Base-by-base conservation (phyloP, 805 yeast genomes). In the Tetrapisispora iriomotensis region DNA sequence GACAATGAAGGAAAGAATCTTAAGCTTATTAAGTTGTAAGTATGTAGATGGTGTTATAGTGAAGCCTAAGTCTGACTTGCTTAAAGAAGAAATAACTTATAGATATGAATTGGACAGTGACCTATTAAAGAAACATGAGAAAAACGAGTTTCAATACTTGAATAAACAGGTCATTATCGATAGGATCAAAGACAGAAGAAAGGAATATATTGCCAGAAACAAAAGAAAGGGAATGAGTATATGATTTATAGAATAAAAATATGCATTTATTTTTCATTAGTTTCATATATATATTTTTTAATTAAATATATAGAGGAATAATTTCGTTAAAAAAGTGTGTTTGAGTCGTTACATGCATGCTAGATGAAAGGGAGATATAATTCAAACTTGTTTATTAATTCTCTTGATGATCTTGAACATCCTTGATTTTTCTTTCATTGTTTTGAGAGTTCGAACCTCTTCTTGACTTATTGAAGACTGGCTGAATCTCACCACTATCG, bases 1-100 rank as follows among this genome's bases (percentile, higher is more conserved):
- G 96, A 86, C 83, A 51, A 50, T 83, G 15, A 74, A 81, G 44
- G 97, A 92, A 60, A 72, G 97, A 44, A 72, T 88, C 0, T 65
- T 92, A 44, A 86, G 96, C 59, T 88, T 87, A 6, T 64, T 92
- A 50, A 96, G 90, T 60, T 86, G 96, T 61, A 71, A 72, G 39
- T 82, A 82, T 49, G 86, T 87, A 23, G 94, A 86, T 54, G 86
- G 82, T 1, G 67, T 86, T 3, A 66, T 92, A 1, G 58, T 90
- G 25, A 57, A 7, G 51, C 54, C 12, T 54, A 51, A 27, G 20
- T 8, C 24, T 30, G 27, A 37, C 10, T 18, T 23, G 12, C 29
- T 17, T 17, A 36, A 29, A 6, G 13, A 36, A 6, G 3, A 21
- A 15, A 17, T 27, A 9, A 17, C 7, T 22, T 27, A 27, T 28